Evolutionary conservation across 495 filamentous ascomycete species (phyloP).

Genomic region (Hyaloscypha bicolor): DNA sequence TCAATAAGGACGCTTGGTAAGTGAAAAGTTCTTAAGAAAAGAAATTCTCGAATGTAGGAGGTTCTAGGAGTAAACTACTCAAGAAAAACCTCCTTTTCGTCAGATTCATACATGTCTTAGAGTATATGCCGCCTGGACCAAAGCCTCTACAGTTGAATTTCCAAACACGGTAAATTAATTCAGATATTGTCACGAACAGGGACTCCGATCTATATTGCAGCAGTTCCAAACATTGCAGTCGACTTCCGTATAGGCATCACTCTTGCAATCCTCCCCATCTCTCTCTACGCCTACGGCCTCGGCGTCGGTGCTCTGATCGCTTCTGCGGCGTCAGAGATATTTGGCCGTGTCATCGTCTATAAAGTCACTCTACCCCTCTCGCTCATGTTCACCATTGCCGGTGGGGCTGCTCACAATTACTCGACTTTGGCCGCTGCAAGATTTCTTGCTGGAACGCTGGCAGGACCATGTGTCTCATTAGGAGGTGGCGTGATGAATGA

Average conservation of each 20-base stretch:
- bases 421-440: conserved; percentile 56
- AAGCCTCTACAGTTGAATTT: background rate
- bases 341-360: conserved; percentile 55
- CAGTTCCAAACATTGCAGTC: conserved; percentile 41
- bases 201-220: conserved; percentile 54
- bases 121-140: background rate
- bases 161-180: background rate
- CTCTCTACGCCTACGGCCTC: conserved; percentile 56
- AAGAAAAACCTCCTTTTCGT: background rate
- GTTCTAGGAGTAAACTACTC: background rate
- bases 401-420: conserved; percentile 55
- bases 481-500: conserved; percentile 48
- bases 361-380: conserved; percentile 47
- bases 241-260: conserved; percentile 51
- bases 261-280: conserved; percentile 52
- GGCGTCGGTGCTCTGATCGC: conserved; percentile 59
- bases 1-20: background rate
- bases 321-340: conserved; percentile 60
- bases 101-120: background rate
- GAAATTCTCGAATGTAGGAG: background rate
- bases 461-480: conserved; percentile 54
- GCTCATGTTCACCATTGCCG: conserved; percentile 62
- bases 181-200: conserved; percentile 24
- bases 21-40: background rate
- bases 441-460: conserved; percentile 60